These are phyloP conservation scores for Tremellales sp. DNA, from an alignment of 1,284 basidiomycete genomes.

Conservation along the genomic window DNA sequence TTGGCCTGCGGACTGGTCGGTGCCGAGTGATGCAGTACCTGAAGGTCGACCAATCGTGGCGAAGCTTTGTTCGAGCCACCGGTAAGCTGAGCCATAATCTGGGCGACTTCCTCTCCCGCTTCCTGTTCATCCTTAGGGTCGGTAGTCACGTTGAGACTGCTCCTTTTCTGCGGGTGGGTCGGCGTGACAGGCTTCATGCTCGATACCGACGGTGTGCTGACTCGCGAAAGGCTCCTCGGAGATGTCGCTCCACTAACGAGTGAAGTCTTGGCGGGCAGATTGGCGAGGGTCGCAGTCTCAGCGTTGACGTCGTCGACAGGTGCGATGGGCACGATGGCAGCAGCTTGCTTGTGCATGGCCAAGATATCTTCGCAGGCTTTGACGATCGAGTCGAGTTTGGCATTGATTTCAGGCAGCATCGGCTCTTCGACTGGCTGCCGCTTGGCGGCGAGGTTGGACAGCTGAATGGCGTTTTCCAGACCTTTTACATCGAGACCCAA, in stretches of 20 bases:
- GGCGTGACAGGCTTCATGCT: not conserved
- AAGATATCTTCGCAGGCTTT: conserved; percentile 34
- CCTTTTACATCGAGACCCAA: conserved; percentile 27
- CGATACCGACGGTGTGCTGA: not conserved
- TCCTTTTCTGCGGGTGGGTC: not conserved
- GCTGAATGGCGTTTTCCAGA: conserved; percentile 28
- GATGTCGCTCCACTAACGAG: not conserved
- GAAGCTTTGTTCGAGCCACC: conserved; percentile 21
- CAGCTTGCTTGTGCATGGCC: conserved; percentile 4
- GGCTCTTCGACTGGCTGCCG: conserved; percentile 7
- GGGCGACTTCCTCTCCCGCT: conserved; percentile 34
- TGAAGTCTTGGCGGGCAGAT: not conserved
- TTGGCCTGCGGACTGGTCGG: conserved; percentile 12
- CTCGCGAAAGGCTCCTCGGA: not conserved
- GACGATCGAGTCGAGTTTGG: conserved; percentile 40
- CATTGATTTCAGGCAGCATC: conserved; percentile 20
- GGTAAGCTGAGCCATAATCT: conserved; percentile 35
- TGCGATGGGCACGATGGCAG: too few relatives aligned
- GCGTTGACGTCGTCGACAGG: not conserved
- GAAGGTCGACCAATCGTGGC: conserved; percentile 21
- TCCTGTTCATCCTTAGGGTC: conserved; percentile 14
- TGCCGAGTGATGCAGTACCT: conserved; percentile 28
- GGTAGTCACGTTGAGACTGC: conserved; percentile 3
- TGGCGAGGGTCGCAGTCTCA: not conserved
- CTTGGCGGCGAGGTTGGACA: conserved; percentile 20